Evolutionary conservation across 2,329 filamentous ascomycete species (phyloP), one percentile per base, ranked within the genome.

Genomic region (Neonectria magnoliae): DNA sequence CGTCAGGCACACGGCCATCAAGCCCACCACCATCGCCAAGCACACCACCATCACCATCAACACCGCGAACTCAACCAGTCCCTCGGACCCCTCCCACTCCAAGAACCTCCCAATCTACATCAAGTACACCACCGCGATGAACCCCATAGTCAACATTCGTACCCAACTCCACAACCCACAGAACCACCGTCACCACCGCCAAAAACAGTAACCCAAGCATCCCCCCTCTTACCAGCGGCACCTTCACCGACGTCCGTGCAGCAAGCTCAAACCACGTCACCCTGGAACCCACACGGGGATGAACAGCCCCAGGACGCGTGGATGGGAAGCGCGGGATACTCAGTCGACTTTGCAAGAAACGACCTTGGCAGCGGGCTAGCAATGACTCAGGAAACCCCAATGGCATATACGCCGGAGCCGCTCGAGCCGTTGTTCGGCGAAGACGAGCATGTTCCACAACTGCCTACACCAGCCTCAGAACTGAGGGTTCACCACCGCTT

Each of bases 291-390:
- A 41, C 68, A 67, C 9, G 10, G 38, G 4, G 22, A 1, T 1
- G 36, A 16, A 1, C 20, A 51, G 11, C n/a, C 54, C 5, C 25
- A 56, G 5, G n/a, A 62, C 2, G 16, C 29, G 0, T 72, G 68
- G 63, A 71, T 73, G 69, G 71, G 69, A 9, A 66, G 71, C 5
- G 47, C 57, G 1, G 71, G 71, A 1, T 73, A 65, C 18, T 55
- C 71, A 13, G 4, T 54, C 16, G 36, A 54, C 18, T 72, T 72
- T n/a, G 52, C 52, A 4, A 56, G 57, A 33, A 33, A 29, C 14
- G 48, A 31, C 1, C 63, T 73, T n/a, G 29, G 48, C 16, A 51
- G 5, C 20, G 48, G 48, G 31, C n/a, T 59, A 60, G 69, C 1
- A 44, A 72, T 22, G 50, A 52, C 1, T 25, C 9, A 11, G 47